A percentile compares a stretch with the other conserved stretches of the same genome.
Conservation (phyloP, 2,329 filamentous ascomycete species). For the Fusarium keratoplasticum region DNA sequence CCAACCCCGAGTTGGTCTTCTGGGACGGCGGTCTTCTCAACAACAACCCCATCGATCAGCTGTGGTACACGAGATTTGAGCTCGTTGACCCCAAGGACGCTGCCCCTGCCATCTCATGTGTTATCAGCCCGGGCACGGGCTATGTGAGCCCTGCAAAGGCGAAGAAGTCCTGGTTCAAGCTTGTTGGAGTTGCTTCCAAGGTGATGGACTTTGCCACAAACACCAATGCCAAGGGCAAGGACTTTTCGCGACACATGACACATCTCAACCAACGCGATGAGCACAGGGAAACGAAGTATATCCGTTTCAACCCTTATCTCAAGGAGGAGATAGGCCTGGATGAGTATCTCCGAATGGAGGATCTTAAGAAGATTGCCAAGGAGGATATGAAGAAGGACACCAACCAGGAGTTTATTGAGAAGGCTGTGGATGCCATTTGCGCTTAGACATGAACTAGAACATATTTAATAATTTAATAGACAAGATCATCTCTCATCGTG, state of each 20-base stretch:
- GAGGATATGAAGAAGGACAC: not conserved
- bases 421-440: not conserved
- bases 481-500: not conserved
- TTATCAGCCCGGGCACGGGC: slow-evolving; percentile 29
- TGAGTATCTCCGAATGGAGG: slow-evolving; percentile 11
- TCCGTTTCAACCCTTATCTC: slow-evolving; percentile 16
- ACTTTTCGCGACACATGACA: slow-evolving; percentile 30
- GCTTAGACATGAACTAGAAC: not conserved
- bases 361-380: not conserved
- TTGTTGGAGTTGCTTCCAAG: slow-evolving; percentile 16
- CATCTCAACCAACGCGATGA: slow-evolving; percentile 14
- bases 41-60: slow-evolving; percentile 36
- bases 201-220: slow-evolving; percentile 39
- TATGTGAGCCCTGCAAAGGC: slow-evolving; percentile 11
- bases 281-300: slow-evolving; percentile 17
- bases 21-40: slow-evolving; percentile 36
- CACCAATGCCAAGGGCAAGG: slow-evolving; percentile 36
- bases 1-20: slow-evolving; percentile 13
- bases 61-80: slow-evolving; percentile 36
- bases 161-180: slow-evolving; percentile 14
- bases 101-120: slow-evolving; percentile 8
- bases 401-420: not conserved
- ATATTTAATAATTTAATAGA: not conserved
- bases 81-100: slow-evolving; percentile 12
- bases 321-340: slow-evolving; percentile 21